Conservation (phyloP, 1,284 basidiomycete genomes). For the Malassezia psittaci region DNA sequence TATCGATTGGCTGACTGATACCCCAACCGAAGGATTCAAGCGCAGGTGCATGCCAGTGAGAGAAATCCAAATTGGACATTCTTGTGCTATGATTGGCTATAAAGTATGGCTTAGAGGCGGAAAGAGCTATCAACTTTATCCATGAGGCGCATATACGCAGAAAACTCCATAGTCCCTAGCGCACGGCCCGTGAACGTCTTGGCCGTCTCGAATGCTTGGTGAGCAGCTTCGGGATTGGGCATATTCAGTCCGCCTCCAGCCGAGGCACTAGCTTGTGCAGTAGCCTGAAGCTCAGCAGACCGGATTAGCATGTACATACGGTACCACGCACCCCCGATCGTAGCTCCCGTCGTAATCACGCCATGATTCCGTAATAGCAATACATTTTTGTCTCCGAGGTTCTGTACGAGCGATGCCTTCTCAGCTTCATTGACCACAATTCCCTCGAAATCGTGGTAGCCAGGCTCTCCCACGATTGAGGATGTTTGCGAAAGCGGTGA, state of each 20-base stretch:
- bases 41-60: no score
- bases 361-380: slow-evolving; percentile 5
- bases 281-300: background rate
- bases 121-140: slow-evolving; percentile 1
- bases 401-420: background rate
- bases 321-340: slow-evolving; percentile 4
- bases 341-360: slow-evolving; percentile 1
- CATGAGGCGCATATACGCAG: slow-evolving; percentile 1
- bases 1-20: no score
- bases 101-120: background rate
- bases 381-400: background rate
- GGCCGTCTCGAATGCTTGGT: background rate
- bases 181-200: background rate
- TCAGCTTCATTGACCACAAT: slow-evolving; percentile 2
- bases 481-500: slow-evolving; percentile 1
- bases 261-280: background rate
- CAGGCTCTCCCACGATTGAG: background rate
- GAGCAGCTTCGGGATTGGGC: background rate
- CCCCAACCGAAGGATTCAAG: no score
- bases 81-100: no score
- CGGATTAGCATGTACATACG: background rate
- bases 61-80: no score
- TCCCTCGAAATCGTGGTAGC: slow-evolving; percentile 3
- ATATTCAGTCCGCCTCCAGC: background rate
- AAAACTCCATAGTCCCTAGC: slow-evolving; percentile 4